phyloP scores from a whole-genome alignment of 495 filamentous ascomycete species.

The Echria macrotheca region DNA sequence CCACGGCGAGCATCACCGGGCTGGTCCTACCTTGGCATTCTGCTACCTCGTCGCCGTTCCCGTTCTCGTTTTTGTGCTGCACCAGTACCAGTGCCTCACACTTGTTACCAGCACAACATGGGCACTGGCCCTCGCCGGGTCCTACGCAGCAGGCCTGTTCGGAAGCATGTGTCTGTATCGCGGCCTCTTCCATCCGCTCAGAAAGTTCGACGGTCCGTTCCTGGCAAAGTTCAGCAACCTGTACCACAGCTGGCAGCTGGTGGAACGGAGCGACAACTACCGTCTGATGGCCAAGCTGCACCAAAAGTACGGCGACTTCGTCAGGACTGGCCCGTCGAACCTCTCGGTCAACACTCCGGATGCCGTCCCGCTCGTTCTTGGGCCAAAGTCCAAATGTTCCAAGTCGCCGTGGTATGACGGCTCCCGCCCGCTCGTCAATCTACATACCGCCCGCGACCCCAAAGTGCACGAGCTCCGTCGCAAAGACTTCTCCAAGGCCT shows the following conservation, averaged over 20 bases:
- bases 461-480: constrained; percentile 10
- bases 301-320: constrained; percentile 4
- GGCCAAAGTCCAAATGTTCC: background rate
- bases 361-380: constrained; percentile 7
- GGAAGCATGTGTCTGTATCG: constrained; percentile 9
- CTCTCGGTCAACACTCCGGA: constrained; percentile 7
- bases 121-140: background rate
- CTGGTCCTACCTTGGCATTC: constrained; percentile 1
- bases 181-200: constrained; percentile 6
- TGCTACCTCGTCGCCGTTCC: background rate
- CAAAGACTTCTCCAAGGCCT: constrained; percentile 10
- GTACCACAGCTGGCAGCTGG: constrained; percentile 12
- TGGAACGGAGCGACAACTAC: constrained; percentile 8
- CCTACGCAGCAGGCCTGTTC: constrained; percentile 4
- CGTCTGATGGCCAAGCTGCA: constrained; percentile 9
- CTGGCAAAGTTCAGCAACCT: constrained; percentile 6
- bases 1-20: constrained; percentile 9
- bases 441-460: constrained; percentile 9
- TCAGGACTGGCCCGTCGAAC: constrained; percentile 6
- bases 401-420: constrained; percentile 11
- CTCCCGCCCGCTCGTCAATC: constrained; percentile 9
- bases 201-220: constrained; percentile 8
- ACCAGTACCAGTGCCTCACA: background rate
- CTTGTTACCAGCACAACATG: background rate
- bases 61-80: background rate